Evolutionary conservation across 352 stramenopile species (phyloP).

Genomic region (Globisporangium abappressorium): DNA sequence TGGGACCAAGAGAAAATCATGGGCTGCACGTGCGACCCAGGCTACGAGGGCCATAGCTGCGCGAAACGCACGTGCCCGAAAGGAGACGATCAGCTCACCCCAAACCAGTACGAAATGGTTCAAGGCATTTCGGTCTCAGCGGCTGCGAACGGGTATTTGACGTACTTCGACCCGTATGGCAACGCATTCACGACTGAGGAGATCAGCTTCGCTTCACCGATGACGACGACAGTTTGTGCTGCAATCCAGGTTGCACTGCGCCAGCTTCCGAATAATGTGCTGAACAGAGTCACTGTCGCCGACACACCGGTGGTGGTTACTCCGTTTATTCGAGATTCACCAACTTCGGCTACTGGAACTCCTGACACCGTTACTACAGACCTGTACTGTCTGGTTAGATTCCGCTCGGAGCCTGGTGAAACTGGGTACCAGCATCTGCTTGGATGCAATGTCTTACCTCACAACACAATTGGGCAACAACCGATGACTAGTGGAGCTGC

Average conservation of each 20-base stretch:
- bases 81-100: constrained; percentile 78
- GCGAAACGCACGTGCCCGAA: constrained; percentile 73
- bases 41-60: constrained; percentile 60
- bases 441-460: constrained; percentile 38
- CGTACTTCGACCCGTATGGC: constrained; percentile 73
- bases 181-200: constrained; percentile 55
- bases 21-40: constrained; percentile 49
- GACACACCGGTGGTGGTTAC: too few species aligned
- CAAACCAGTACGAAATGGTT: constrained; percentile 47
- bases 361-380: background rate
- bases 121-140: constrained; percentile 28
- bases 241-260: too few species aligned
- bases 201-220: constrained; percentile 14
- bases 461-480: constrained; percentile 34
- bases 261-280: too few species aligned
- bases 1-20: constrained; percentile 86
- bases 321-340: too few species aligned
- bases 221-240: too few species aligned
- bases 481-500: constrained; percentile 18
- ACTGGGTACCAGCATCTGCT: constrained; percentile 61
- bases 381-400: constrained; percentile 35
- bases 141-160: constrained; percentile 32
- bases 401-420: constrained; percentile 45
- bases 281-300: too few species aligned
- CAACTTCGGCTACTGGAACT: constrained; percentile 3